Conservation (phyloP, 768 basidiomycete species). For the Boletus bicolor region DNA sequence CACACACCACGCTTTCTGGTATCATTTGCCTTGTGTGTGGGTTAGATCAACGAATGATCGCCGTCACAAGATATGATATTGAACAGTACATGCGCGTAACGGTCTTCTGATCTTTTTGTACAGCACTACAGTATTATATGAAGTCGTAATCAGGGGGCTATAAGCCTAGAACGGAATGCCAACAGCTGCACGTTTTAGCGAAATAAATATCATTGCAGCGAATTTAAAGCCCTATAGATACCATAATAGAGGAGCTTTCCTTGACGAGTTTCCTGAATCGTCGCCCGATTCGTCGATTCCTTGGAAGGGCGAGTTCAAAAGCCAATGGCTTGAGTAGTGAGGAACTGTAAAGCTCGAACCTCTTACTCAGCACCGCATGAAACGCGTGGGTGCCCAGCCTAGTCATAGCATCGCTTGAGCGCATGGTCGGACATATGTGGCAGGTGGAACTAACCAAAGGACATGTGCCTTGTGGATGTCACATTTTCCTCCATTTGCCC, state of each 20-base stretch:
- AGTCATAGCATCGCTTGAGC: slow-evolving; percentile 1
- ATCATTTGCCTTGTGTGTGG: neutral
- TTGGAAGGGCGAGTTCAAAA: slow-evolving; percentile 48
- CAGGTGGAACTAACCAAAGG: slow-evolving; percentile 51
- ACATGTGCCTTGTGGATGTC: slow-evolving; percentile 49
- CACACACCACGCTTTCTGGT: neutral
- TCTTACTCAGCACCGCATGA: slow-evolving; percentile 55
- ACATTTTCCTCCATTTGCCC: slow-evolving; percentile 37
- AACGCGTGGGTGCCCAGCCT: slow-evolving; percentile 88
- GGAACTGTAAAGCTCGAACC: slow-evolving; percentile 46
- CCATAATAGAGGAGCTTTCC: slow-evolving; percentile 23
- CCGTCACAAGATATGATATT: neutral
- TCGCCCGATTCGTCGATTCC: slow-evolving; percentile 40
- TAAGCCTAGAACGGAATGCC: neutral
- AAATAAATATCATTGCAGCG: too few species aligned
- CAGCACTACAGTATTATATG: neutral
- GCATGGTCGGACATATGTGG: neutral
- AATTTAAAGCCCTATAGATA: slow-evolving; percentile 20
- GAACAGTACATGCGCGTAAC: neutral
- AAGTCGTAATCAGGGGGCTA: neutral
- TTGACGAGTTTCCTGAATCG: slow-evolving; percentile 48
- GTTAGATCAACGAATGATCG: neutral
- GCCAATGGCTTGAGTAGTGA: slow-evolving; percentile 46
- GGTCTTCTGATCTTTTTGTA: neutral
- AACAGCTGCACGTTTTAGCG: neutral